Base-by-base conservation (phyloP, 768 basidiomycete species). In the Tephrocybe sp. region DNA sequence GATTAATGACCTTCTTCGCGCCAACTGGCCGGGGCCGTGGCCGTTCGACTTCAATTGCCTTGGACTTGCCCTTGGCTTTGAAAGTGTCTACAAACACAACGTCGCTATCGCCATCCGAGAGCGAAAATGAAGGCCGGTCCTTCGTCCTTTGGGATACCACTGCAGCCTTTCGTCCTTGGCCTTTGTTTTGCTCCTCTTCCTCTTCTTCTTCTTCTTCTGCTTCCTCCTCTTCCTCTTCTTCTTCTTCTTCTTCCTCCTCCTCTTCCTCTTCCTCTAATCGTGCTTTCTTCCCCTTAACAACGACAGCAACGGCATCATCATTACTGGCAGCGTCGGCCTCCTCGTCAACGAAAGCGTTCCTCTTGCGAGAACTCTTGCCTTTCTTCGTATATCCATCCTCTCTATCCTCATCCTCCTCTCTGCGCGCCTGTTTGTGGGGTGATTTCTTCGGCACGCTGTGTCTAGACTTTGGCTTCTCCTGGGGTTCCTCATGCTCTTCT, bases 361-460 rank as follows among this genome's bases (percentile, higher is more conserved):
- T 45, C 23, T 29, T 44, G 16, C 42, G 1, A 12, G 12, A 5
- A 36, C 45, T 46, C 25, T 24, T 27, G 27, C 38, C 18, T 16
- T 46, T 34, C 44, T 47, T 42, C 49, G 42, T 50, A 2, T 16
- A 21, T 15, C 1, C 34, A 11, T 43, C 13, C 13, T 39, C 42
- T 12, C 47, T 19, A 6, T 43, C 45, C 9, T 19, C 43, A 30
- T 58, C 57, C 8, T 49, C 52, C 3, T 46, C 53, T 23, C 53
- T 57, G 0, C 45, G 30, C 31, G 54, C 37, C 29, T 37, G 42
- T 49, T 58, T 59, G 29, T 25, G 36, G 11, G 47, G 50, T 3
- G 56, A 41, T 46, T 47, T 63, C 42, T 52, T 59, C 40, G 31
- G 21, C 34, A 40, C n/a, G n/a, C n/a, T n/a, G n/a, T n/a, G n/a